These are phyloP conservation scores for Oryza glumipatula DNA, from an alignment of 176 grass and related monocot species.

Conservation along the genomic window DNA sequence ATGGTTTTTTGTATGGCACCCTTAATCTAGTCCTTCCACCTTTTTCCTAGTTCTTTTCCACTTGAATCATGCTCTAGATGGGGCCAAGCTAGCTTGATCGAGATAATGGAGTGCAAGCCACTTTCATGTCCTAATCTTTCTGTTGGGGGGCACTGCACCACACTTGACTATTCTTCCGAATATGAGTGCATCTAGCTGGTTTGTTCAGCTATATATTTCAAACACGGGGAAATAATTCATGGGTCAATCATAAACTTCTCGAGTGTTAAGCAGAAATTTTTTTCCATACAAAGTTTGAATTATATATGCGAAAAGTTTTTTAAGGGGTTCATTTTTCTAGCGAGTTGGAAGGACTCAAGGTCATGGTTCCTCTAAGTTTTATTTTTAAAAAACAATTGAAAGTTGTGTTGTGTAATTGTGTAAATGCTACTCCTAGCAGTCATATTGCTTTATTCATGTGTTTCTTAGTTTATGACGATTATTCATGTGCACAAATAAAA, in stretches of 20 bases:
- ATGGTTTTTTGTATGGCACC: conserved; percentile 17
- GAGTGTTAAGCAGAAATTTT: not conserved
- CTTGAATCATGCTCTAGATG: conserved; percentile 9
- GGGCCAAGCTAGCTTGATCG: conserved; percentile 13
- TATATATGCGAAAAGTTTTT: not conserved
- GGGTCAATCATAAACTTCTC: not conserved
- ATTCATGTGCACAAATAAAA: too few species aligned
- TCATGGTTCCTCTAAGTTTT: not conserved
- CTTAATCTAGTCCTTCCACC: not conserved
- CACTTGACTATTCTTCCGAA: conserved; percentile 8
- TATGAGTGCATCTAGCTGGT: not conserved
- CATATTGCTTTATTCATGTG: too few species aligned
- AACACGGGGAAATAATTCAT: not conserved
- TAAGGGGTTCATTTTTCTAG: not conserved
- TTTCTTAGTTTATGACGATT: too few species aligned
- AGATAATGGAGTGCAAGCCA: conserved; percentile 18
- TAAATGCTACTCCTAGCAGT: not conserved
- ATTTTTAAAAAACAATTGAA: not conserved
- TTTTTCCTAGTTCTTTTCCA: not conserved
- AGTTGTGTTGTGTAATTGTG: not conserved
- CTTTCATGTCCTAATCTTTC: conserved; percentile 31
- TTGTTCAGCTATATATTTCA: conserved; percentile 39
- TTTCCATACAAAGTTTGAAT: not conserved
- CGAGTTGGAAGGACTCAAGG: conserved; percentile 5
- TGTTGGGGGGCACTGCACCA: not conserved